Evolutionary conservation across 805 yeast species (phyloP).

Genomic region (Candida coquimbonensis): DNA sequence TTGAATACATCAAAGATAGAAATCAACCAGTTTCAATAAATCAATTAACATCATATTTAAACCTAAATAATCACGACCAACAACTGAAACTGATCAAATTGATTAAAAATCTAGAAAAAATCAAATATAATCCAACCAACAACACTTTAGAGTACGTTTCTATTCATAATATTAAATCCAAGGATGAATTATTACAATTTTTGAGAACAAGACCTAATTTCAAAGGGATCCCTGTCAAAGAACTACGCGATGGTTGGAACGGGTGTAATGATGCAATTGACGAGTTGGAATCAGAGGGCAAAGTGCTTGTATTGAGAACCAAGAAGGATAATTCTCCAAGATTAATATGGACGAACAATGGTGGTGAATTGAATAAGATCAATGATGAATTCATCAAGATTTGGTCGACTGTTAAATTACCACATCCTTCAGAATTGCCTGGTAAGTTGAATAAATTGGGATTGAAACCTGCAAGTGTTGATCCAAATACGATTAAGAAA

Average conservation of each 20-base stretch:
- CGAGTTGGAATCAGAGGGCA: slow-evolving; percentile 68
- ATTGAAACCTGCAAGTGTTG: slow-evolving; percentile 96
- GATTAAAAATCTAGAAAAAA: slow-evolving; percentile 68
- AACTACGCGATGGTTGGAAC: slow-evolving; percentile 85
- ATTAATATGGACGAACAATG: slow-evolving; percentile 82
- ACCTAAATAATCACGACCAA: slow-evolving; percentile 33
- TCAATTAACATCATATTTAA: slow-evolving; percentile 62
- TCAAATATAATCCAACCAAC: slow-evolving; percentile 54
- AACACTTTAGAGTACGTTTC: slow-evolving; percentile 82
- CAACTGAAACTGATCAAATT: slow-evolving; percentile 65
- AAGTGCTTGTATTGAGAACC: slow-evolving; percentile 77
- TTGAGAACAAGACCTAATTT: slow-evolving; percentile 78
- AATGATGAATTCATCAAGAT: slow-evolving; percentile 76
- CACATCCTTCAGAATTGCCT: slow-evolving; percentile 77
- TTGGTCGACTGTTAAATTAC: slow-evolving; percentile 78
- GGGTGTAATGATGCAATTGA: slow-evolving; percentile 76
- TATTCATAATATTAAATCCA: slow-evolving; percentile 76
- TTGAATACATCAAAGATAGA: slow-evolving; percentile 70
- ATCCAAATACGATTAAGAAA: slow-evolving; percentile 85
- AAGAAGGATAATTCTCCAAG: slow-evolving; percentile 94
- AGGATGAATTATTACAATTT: slow-evolving; percentile 67
- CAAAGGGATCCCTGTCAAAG: slow-evolving; percentile 74
- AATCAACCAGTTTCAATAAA: slow-evolving; percentile 64
- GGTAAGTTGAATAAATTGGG: slow-evolving; percentile 72
- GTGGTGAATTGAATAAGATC: slow-evolving; percentile 62